Conservation (phyloP, 2,329 filamentous ascomycete species). For the Fusarium pininemorale region DNA sequence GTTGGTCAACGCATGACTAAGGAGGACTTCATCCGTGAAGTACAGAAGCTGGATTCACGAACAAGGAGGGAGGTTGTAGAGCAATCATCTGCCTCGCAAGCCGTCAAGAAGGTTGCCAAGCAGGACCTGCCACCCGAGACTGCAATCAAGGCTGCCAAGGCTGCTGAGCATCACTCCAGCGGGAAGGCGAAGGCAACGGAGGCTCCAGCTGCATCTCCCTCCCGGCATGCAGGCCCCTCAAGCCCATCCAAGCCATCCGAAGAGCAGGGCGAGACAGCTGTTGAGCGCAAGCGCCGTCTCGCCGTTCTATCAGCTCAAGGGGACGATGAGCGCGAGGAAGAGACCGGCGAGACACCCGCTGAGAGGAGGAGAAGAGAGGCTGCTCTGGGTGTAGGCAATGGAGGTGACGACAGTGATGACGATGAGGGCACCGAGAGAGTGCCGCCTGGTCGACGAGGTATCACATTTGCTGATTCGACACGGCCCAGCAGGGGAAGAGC, state of each 20-base stretch:
- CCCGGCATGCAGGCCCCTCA: conserved; percentile 7
- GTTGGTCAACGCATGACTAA: conserved; percentile 81
- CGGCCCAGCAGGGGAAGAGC: conserved; percentile 33
- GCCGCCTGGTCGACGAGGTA: conserved; percentile 62
- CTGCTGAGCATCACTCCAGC: conserved; percentile 13
- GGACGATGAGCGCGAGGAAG: conserved; percentile 52
- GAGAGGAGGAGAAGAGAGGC: conserved; percentile 78
- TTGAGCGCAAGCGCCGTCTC: conserved; percentile 73
- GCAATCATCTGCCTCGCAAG: conserved; percentile 57
- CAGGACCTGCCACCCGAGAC: conserved; percentile 45
- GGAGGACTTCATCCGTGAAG: conserved; percentile 79
- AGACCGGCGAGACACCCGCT: conserved; percentile 73
- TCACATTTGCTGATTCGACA: conserved; percentile 66
- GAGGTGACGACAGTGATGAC: conserved; percentile 56
- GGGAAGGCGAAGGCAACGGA: conserved; percentile 3
- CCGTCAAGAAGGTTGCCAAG: conserved; percentile 60
- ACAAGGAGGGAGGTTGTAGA: conserved; percentile 65
- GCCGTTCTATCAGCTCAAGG: conserved; percentile 58
- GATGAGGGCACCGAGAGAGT: conserved; percentile 66
- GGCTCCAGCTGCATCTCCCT: conserved; percentile 25
- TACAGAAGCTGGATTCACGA: conserved; percentile 75
- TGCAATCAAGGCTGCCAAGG: conserved; percentile 36
- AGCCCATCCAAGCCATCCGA: conserved; percentile 33
- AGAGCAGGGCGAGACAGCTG: conserved; percentile 68
- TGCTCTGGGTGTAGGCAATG: conserved; percentile 69